Conservation (phyloP, 2,329 filamentous ascomycete genomes). For the Penicillium sp. region DNA sequence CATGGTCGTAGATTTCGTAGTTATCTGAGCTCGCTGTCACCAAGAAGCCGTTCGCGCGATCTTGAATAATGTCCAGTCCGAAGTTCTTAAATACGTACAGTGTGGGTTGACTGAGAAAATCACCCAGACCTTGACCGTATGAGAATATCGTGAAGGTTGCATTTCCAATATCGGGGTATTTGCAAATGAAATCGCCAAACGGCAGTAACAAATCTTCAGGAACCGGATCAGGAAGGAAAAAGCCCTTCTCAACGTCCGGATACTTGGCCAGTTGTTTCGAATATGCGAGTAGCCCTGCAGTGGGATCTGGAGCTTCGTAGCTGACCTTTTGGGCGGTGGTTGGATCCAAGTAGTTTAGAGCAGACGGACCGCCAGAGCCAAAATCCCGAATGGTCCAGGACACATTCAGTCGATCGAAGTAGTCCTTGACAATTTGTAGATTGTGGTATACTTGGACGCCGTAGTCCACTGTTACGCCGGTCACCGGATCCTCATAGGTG, state of each 20-base stretch:
- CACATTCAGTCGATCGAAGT: conserved; percentile 29
- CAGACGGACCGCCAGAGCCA: conserved; percentile 14
- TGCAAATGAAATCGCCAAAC: conserved; percentile 44
- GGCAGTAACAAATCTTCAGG: conserved; percentile 46
- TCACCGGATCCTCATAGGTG: conserved; percentile 27
- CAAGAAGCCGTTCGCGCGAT: conserved; percentile 5
- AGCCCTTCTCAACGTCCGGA: conserved; percentile 8
- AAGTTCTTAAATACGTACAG: conserved; percentile 19
- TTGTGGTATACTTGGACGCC: conserved; percentile 32
- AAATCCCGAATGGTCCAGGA: conserved; percentile 3
- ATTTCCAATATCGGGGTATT: conserved; percentile 46
- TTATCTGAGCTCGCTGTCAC: conserved; percentile 14
- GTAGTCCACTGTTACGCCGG: conserved; percentile 28
- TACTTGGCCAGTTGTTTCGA: conserved; percentile 30
- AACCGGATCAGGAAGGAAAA: conserved; percentile 41
- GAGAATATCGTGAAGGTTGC: conserved; percentile 41
- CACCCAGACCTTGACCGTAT: conserved; percentile 44
- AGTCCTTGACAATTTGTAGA: conserved; percentile 28
- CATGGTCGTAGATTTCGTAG: conserved; percentile 23
- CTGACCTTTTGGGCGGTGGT: conserved; percentile 21
- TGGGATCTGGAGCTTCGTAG: conserved; percentile 8
- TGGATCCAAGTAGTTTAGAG: conserved; percentile 17
- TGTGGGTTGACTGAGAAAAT: conserved; percentile 13
- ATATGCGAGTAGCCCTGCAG: conserved; percentile 3
- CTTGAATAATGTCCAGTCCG: conserved; percentile 7